Conservation (phyloP, 495 filamentous ascomycete species). For the Penicillium herquei region DNA sequence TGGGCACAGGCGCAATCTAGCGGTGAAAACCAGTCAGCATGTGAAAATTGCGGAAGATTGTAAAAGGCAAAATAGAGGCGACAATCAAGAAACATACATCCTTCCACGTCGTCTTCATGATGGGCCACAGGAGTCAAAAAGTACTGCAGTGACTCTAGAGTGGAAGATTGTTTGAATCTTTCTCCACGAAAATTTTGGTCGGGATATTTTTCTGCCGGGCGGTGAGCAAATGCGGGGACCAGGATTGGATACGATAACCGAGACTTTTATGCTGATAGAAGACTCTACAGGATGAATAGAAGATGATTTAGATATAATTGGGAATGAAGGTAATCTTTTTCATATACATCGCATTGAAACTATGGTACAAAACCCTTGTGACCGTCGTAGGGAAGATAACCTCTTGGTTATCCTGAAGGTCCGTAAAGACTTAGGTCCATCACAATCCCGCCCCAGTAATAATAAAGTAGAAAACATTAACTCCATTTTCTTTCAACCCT, state of each 20-base stretch:
- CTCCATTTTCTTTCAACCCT: constrained; percentile 29
- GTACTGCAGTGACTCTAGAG: constrained; percentile 21
- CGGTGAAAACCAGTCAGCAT: constrained; percentile 32
- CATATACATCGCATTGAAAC: constrained; percentile 25
- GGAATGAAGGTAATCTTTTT: background rate
- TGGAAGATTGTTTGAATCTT: constrained; percentile 25
- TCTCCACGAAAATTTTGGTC: constrained; percentile 31
- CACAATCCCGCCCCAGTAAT: constrained; percentile 16
- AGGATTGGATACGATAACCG: constrained; percentile 26
- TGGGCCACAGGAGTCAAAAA: constrained; percentile 38
- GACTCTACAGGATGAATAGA: background rate
- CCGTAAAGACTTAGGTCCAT: constrained; percentile 16
- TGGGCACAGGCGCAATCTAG: constrained; percentile 85
- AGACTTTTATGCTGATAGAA: constrained; percentile 6
- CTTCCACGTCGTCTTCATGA: constrained; percentile 74
- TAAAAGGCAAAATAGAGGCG: background rate
- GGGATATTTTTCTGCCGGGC: constrained; percentile 39
- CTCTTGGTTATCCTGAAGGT: constrained; percentile 12
- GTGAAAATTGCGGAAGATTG: background rate
- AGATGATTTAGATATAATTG: background rate
- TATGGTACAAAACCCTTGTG: constrained; percentile 29
- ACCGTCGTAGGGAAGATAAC: background rate
- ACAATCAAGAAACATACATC: constrained; percentile 40
- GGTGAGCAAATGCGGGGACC: constrained; percentile 32
- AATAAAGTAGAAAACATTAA: constrained; percentile 13